phyloP scores from a whole-genome alignment of 306 rosid genomes.

The Lupinus albus region DNA sequence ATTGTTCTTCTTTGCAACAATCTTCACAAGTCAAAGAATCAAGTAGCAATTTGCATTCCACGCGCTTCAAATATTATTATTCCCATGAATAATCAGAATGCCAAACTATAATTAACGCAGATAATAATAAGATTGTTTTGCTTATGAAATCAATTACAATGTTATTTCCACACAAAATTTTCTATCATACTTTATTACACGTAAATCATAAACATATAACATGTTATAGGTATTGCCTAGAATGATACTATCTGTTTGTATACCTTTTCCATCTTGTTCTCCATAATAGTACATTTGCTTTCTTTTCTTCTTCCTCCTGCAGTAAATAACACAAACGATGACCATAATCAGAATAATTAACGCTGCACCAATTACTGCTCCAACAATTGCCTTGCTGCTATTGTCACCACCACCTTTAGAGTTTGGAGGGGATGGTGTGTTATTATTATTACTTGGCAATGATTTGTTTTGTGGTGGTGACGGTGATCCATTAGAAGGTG shows the following conservation, averaged over 20 bases:
- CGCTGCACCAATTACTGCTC: conserved; percentile 52
- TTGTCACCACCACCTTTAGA: not conserved
- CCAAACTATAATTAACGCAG: no score
- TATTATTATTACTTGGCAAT: not conserved
- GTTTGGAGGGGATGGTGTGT: not conserved
- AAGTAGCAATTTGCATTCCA: no score
- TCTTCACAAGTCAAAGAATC: no score
- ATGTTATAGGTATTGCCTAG: not conserved
- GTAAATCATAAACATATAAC: not conserved
- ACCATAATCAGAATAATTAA: conserved; percentile 44
- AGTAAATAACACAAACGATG: conserved; percentile 44
- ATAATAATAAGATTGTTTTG: no score
- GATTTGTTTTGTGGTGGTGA: conserved; percentile 31
- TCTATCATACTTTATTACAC: not conserved
- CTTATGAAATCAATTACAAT: no score
- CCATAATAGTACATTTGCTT: conserved; percentile 56
- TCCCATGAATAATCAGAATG: no score
- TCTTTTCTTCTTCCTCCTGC: conserved; percentile 58
- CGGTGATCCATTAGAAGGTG: not conserved
- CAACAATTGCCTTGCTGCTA: conserved; percentile 41
- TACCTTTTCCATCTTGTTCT: conserved; percentile 63
- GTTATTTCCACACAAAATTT: no score
- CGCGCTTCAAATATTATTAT: no score
- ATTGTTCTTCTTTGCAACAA: no score
- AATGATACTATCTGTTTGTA: not conserved